A percentile compares a stretch with the other conserved stretches of the same genome.
Evolutionary conservation across 352 stramenopile genomes (phyloP).

Genomic region (Plasmopara halstedii): DNA sequence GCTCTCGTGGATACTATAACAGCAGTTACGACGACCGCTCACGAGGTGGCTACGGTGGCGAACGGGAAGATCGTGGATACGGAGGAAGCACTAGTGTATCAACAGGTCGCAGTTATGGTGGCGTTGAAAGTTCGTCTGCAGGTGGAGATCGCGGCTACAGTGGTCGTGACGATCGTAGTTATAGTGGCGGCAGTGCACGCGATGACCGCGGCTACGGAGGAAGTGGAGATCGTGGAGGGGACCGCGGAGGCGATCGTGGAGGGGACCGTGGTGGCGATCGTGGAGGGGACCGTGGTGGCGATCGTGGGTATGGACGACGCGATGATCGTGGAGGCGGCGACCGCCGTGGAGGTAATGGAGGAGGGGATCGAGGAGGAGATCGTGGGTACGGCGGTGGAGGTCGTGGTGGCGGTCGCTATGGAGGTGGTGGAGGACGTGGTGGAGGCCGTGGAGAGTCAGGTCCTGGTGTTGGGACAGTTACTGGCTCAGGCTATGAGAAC

Average conservation of each 20-base stretch:
- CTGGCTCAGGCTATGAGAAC: constrained; percentile 42
- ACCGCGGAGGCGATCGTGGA: neutral
- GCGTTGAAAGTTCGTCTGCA: too few species aligned
- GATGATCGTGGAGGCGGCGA: constrained; percentile 13
- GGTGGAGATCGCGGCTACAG: neutral
- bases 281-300: constrained; percentile 3
- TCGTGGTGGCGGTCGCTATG: constrained; percentile 20
- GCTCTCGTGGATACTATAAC: constrained; percentile 15
- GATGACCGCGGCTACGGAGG: constrained; percentile 9
- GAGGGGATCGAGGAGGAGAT: constrained; percentile 19
- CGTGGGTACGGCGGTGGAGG: constrained; percentile 19
- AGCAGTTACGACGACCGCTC: constrained; percentile 15
- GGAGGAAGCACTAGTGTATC: constrained; percentile 5
- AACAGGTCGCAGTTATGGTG: constrained; percentile 3
- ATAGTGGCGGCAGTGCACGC: constrained; percentile 2
- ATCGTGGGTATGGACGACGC: constrained; percentile 8
- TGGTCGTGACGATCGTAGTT: constrained; percentile 5
- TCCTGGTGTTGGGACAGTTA: constrained; percentile 30
- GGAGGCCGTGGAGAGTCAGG: constrained; percentile 29
- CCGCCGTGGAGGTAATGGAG: constrained; percentile 4
- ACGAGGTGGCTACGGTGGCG: constrained; percentile 10
- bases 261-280: neutral
- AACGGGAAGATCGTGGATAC: constrained; percentile 10
- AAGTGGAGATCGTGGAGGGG: constrained; percentile 6
- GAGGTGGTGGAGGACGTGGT: constrained; percentile 24